These are phyloP conservation scores for Chlorophyllum brunneum DNA, from an alignment of 768 basidiomycete genomes.

Conservation along the genomic window DNA sequence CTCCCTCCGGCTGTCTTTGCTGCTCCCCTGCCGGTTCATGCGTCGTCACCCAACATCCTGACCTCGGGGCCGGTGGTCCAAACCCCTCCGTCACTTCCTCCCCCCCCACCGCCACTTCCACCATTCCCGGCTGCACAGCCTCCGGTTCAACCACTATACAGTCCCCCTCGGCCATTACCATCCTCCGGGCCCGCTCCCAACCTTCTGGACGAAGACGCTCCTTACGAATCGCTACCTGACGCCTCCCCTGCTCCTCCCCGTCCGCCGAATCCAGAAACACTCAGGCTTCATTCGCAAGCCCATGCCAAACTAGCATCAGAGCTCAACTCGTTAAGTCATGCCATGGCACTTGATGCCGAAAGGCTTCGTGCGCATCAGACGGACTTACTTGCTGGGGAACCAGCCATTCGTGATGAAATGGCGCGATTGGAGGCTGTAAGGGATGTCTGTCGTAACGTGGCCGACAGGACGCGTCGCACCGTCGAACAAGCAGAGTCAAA, in stretches of 20 bases:
- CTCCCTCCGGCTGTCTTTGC: slow-evolving; percentile 1
- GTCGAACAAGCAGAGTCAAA: slow-evolving; percentile 70
- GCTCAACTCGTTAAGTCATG: slow-evolving; percentile 64
- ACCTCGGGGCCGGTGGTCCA: not conserved
- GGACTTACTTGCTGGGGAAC: slow-evolving; percentile 86
- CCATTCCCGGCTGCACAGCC: slow-evolving; percentile 15
- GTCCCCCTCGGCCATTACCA: slow-evolving; percentile 12
- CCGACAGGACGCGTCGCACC: slow-evolving; percentile 56
- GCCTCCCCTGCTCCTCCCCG: slow-evolving; percentile 57
- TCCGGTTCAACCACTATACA: slow-evolving; percentile 15
- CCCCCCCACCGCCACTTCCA: slow-evolving; percentile 13
- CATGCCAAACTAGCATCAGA: slow-evolving; percentile 73
- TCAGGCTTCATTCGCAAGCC: slow-evolving; percentile 74
- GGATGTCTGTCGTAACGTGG: slow-evolving; percentile 83
- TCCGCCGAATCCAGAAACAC: slow-evolving; percentile 86
- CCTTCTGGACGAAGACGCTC: slow-evolving; percentile 61
- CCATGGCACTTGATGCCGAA: slow-evolving; percentile 63
- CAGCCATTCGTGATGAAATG: slow-evolving; percentile 96
- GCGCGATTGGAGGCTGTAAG: slow-evolving; percentile 88
- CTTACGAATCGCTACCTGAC: slow-evolving; percentile 19
- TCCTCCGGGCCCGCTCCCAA: slow-evolving; percentile 40
- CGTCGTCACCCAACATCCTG: slow-evolving; percentile 5
- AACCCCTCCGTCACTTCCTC: slow-evolving; percentile 2
- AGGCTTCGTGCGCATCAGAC: slow-evolving; percentile 75
- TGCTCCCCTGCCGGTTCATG: slow-evolving; percentile 1